Conservation (phyloP, 176 grass and related monocot genomes). For the Phoenix dactylifera region DNA sequence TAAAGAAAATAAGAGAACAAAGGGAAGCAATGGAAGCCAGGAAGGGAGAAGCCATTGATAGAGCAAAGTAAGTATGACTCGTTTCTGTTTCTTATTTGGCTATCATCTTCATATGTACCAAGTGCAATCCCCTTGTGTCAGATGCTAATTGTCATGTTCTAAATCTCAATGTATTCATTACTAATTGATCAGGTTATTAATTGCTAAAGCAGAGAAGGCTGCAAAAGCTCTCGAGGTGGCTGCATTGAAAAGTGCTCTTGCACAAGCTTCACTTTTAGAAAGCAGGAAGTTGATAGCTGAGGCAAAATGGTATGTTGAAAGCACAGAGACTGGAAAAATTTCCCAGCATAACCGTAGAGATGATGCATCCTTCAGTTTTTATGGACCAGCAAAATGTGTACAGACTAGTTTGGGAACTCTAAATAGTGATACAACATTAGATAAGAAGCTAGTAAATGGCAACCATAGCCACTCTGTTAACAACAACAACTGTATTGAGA, state of each 20-base stretch:
- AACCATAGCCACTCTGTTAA: constrained; percentile 5
- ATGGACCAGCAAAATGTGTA: constrained; percentile 7
- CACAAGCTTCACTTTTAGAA: constrained; percentile 64
- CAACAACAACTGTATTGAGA: constrained; percentile 16
- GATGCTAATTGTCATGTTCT: too few species aligned
- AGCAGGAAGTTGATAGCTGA: constrained; percentile 65
- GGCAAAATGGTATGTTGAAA: constrained; percentile 44
- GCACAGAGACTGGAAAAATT: constrained; percentile 19
- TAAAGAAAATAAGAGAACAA: constrained; percentile 74
- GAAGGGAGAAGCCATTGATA: constrained; percentile 58
- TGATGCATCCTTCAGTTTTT: constrained; percentile 15
- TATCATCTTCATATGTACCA: too few species aligned
- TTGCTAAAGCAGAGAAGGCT: constrained; percentile 75
- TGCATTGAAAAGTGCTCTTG: constrained; percentile 45
- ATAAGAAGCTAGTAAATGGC: constrained; percentile 43
- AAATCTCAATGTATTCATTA: too few species aligned
- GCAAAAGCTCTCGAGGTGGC: constrained; percentile 57
- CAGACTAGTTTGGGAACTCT: constrained; percentile 3
- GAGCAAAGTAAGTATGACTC: constrained; percentile 66
- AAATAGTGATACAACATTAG: constrained; percentile 14
- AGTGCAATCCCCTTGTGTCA: neutral
- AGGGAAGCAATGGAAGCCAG: constrained; percentile 52
- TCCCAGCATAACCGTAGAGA: constrained; percentile 15
- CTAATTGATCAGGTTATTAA: constrained; percentile 54
- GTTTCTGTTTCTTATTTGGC: neutral